A percentile compares a stretch with the other conserved stretches of the same genome.
These are phyloP conservation scores for Taphrina deformans DNA, from an alignment of 1,139 yeast species.

Conservation along the genomic window DNA sequence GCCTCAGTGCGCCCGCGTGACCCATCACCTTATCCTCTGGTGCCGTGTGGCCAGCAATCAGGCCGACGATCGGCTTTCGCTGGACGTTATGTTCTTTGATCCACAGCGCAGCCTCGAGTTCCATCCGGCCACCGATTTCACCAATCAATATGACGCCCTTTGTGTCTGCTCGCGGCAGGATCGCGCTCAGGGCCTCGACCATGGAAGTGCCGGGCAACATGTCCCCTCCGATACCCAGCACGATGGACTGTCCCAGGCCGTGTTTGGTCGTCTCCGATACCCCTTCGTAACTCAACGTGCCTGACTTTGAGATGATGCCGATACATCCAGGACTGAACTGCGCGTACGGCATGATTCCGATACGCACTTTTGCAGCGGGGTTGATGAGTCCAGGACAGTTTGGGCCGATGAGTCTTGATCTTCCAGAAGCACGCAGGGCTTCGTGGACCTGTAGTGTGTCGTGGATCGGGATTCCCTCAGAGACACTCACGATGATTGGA, in stretches of 20 bases:
- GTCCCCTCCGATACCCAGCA: conserved; percentile 31
- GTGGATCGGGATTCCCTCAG: conserved; percentile 25
- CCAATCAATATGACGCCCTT: conserved; percentile 19
- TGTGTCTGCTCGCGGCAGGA: conserved; percentile 13
- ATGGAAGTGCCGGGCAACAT: conserved; percentile 28
- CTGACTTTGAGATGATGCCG: conserved; percentile 29
- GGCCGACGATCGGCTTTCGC: conserved; percentile 19
- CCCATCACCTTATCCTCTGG: conserved; percentile 27
- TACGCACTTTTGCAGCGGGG: conserved; percentile 10
- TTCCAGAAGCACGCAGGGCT: conserved; percentile 1
- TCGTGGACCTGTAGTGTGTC: conserved; percentile 23
- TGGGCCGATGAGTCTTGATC: conserved; percentile 20
- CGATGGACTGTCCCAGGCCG: conserved; percentile 28
- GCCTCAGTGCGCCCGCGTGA: conserved; percentile 27
- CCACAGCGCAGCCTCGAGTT: conserved; percentile 26
- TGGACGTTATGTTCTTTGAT: not conserved
- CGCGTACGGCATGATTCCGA: conserved; percentile 31
- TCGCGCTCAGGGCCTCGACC: conserved; percentile 24
- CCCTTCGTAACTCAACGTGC: conserved; percentile 26
- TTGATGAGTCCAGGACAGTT: conserved; percentile 30
- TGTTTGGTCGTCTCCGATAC: conserved; percentile 20
- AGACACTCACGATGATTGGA: conserved; percentile 24
- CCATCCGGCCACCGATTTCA: conserved; percentile 29
- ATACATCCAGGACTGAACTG: conserved; percentile 19
- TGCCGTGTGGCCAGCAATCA: conserved; percentile 30